These are phyloP conservation scores for Chrysanthemum seticuspe DNA, from an alignment of 129 eudicot genomes.

Conservation along the genomic window DNA sequence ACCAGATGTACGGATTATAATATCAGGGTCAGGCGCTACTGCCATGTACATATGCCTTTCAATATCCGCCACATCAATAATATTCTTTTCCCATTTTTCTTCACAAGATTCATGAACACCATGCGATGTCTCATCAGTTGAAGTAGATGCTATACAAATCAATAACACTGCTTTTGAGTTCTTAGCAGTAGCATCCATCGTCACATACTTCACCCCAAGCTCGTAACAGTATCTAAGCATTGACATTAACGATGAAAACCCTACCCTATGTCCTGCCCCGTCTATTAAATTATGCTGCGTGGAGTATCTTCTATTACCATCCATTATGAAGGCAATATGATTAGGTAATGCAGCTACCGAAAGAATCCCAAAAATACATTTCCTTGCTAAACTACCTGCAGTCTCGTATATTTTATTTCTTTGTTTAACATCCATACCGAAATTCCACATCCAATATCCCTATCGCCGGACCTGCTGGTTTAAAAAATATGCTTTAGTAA, in stretches of 20 bases:
- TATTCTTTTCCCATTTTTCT: background rate
- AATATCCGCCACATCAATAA: background rate
- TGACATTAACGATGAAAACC: background rate
- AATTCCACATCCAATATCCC: background rate
- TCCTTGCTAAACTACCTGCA: background rate
- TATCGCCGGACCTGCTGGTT: background rate
- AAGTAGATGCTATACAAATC: slow-evolving; percentile 7
- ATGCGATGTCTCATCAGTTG: background rate
- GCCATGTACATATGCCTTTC: slow-evolving; percentile 5
- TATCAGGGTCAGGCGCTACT: slow-evolving; percentile 2
- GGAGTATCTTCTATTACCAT: background rate
- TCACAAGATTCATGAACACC: slow-evolving; percentile 1
- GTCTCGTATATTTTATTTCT: background rate
- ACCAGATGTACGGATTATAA: background rate
- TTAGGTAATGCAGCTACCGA: background rate
- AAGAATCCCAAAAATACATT: background rate
- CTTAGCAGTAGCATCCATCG: slow-evolving; percentile 7
- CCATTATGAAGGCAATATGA: background rate
- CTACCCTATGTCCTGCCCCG: background rate
- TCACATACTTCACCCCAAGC: background rate
- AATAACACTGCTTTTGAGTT: slow-evolving; percentile 4
- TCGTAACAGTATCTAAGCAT: slow-evolving; percentile 4
- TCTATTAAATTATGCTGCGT: background rate
- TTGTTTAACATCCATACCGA: background rate
- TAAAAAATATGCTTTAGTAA: no score